phyloP scores from a whole-genome alignment of 805 yeast genomes.

The Danielia reshetovae region DNA sequence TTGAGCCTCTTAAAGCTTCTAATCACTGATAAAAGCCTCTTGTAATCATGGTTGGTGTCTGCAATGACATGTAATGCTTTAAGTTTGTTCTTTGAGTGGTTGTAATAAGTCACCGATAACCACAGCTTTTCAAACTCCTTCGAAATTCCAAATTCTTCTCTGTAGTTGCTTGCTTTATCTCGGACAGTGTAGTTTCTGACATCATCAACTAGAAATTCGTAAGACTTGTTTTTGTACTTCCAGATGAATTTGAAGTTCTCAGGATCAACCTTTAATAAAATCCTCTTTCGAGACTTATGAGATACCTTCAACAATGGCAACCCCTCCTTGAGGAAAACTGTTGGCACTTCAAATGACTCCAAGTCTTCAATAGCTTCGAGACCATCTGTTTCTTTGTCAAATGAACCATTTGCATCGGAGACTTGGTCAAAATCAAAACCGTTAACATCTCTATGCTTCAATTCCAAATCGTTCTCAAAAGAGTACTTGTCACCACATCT shows the following conservation, averaged over 20 bases:
- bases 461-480: no score
- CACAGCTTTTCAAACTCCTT: conserved; percentile 63
- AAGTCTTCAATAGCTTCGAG: conserved; percentile 7
- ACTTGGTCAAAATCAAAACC: no score
- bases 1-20: conserved; percentile 61
- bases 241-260: conserved; percentile 53
- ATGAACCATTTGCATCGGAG: background rate
- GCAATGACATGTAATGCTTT: conserved; percentile 82
- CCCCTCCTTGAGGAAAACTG: conserved; percentile 52
- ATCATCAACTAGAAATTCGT: conserved; percentile 49
- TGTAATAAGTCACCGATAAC: conserved; percentile 75
- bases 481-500: no score
- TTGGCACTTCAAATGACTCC: conserved; percentile 13
- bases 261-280: conserved; percentile 54
- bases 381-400: no score
- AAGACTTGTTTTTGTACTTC: conserved; percentile 25
- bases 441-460: no score
- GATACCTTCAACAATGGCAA: conserved; percentile 65
- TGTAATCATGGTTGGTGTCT: conserved; percentile 53
- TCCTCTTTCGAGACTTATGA: conserved; percentile 59
- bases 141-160: conserved; percentile 79
- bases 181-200: conserved; percentile 61
- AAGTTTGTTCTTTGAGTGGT: conserved; percentile 55
- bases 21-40: conserved; percentile 52
- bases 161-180: conserved; percentile 72